phyloP scores from a whole-genome alignment of 2,329 filamentous ascomycete genomes.

The Hypoxylon sp. region DNA sequence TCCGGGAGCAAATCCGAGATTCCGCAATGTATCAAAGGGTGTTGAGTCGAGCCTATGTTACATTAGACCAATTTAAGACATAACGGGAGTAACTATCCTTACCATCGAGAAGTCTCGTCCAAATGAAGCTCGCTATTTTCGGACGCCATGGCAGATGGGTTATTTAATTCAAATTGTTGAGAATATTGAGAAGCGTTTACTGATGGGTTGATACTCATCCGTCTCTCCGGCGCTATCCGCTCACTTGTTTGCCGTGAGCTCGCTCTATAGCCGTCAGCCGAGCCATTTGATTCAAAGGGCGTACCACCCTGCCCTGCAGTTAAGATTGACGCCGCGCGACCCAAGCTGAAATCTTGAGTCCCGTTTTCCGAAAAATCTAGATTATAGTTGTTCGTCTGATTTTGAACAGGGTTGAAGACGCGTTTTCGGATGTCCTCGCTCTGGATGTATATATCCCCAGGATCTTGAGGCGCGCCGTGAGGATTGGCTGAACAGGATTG shows the following conservation, averaged over 20 bases:
- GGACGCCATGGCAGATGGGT: constrained; percentile 21
- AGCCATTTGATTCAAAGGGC: constrained; percentile 46
- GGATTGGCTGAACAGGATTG: constrained; percentile 48
- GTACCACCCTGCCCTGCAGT: constrained; percentile 36
- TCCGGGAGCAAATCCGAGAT: constrained; percentile 55
- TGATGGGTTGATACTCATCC: constrained; percentile 33
- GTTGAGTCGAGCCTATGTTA: constrained; percentile 52
- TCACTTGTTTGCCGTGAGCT: constrained; percentile 35
- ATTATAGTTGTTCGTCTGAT: constrained; percentile 40
- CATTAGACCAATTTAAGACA: constrained; percentile 25
- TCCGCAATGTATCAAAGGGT: constrained; percentile 53
- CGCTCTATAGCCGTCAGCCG: constrained; percentile 42
- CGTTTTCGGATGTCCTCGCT: constrained; percentile 54
- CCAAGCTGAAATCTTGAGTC: constrained; percentile 28
- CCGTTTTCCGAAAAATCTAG: constrained; percentile 37
- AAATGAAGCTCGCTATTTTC: constrained; percentile 40
- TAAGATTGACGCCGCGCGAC: constrained; percentile 28
- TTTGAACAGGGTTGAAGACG: constrained; percentile 43
- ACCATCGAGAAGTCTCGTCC: constrained; percentile 52
- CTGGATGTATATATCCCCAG: constrained; percentile 54
- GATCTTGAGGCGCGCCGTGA: constrained; percentile 55
- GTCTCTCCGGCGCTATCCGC: constrained; percentile 35
- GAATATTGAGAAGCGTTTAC: constrained; percentile 35
- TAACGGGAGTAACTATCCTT: constrained; percentile 18
- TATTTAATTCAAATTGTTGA: constrained; percentile 31